Base-by-base conservation (phyloP, 1,284 basidiomycete species). In the Cerioporus squamosus region DNA sequence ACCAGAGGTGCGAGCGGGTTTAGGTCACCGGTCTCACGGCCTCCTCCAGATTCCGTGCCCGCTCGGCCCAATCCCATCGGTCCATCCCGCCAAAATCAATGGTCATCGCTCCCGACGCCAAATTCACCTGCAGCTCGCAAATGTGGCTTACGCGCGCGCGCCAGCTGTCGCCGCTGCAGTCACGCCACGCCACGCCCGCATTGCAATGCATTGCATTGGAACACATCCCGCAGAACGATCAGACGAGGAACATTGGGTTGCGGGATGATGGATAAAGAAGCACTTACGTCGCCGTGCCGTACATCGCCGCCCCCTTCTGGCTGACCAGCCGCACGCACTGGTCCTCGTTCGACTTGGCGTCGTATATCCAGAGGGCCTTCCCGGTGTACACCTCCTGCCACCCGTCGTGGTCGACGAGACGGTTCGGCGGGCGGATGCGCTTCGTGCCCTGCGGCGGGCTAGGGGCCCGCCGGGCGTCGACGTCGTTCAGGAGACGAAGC, bases 21-120 rank as follows among this genome's bases (percentile, higher is more conserved):
- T 58, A 66, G 44, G 57, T 39, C 36, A 63, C 45, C n/a, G 61
- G 58, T 47, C 44, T 51, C 43, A 60, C 57, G 4, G 76, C 79
- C 57, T 90, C 86, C 18, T 75, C 72, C 65, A 90, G 67, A 69
- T 91, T 91, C 56, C 86, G 79, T 49, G 72, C 72, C 44, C 89
- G 78, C 68, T 91, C 87, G 12, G 61, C 65, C 55, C 81, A 81
- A 65, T 91, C 87, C 83, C 88, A 91, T 33, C 84, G 79, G 72
- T 91, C 89, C 54, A 87, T 72, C 2, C 88, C 90, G 39, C 88
- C 88, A 68, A 93, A 92, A 68, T 88, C 83, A 38, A 93, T 87
- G 57, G 78, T 84, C 80, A 92, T 81, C 7, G 79, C 80, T n/a
- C 82, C 81, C 14, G 77, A 78, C 12, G 81, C 76, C 70, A 91